Percentiles rank a stretch among this genome's conserved stretches.
Evolutionary conservation across 2,329 filamentous ascomycete species (phyloP).

Genomic region (Paramyrothecium roridum): DNA sequence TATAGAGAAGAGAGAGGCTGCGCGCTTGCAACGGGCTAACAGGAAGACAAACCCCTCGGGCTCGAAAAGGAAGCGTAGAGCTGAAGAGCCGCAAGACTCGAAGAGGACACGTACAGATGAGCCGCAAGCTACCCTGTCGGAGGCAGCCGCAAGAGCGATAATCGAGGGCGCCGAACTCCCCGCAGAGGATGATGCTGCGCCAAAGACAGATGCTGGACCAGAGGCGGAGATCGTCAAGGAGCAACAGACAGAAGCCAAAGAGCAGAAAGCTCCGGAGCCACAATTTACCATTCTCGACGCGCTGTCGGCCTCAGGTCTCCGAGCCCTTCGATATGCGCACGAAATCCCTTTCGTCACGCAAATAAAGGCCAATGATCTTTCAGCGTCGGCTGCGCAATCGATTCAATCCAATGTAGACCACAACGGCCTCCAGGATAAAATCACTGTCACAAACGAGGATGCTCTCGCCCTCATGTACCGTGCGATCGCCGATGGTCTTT

Average conservation of each 20-base stretch:
- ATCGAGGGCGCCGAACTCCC: not conserved
- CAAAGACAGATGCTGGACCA: conserved; percentile 7
- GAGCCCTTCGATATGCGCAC: conserved; percentile 85
- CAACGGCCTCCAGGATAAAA: conserved; percentile 70
- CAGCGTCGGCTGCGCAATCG: conserved; percentile 69
- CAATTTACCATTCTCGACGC: conserved; percentile 88
- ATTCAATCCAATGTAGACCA: conserved; percentile 84
- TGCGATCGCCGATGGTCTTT: conserved; percentile 52
- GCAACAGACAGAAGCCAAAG: conserved; percentile 9
- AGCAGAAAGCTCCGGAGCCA: conserved; percentile 27
- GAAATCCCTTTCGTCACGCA: conserved; percentile 83
- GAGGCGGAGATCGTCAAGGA: conserved; percentile 8
- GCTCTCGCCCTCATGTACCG: conserved; percentile 91
- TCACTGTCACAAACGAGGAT: conserved; percentile 74
- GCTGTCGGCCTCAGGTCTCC: conserved; percentile 86
- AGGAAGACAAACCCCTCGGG: conserved; percentile 35
- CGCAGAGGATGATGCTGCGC: not conserved
- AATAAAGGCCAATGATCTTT: conserved; percentile 88
- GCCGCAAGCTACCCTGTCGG: conserved; percentile 2
- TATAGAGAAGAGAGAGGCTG: conserved; percentile 38
- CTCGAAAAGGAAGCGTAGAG: conserved; percentile 43
- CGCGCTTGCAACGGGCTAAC: conserved; percentile 30
- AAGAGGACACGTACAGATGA: conserved; percentile 9
- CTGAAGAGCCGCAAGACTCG: conserved; percentile 26
- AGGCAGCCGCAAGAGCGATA: conserved; percentile 6